phyloP scores from a whole-genome alignment of 805 yeast genomes.

The Metschnikowia reukaufii region DNA sequence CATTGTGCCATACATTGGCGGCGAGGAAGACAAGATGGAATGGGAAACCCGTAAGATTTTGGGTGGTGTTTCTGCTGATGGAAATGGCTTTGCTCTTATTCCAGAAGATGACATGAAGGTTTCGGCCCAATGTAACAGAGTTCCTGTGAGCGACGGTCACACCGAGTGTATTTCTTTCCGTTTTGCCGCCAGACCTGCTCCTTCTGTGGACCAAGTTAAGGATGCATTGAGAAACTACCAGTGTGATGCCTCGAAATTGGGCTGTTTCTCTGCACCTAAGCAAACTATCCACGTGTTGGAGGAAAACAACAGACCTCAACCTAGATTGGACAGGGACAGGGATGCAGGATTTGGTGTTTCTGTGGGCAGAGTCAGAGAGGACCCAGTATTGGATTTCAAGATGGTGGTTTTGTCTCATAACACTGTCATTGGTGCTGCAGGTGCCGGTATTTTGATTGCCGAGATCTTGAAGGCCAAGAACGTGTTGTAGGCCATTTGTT shows the following conservation, averaged over 20 bases:
- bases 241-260: constrained; percentile 77
- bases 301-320: constrained; percentile 93
- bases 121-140: constrained; percentile 95
- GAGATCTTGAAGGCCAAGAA: constrained; percentile 81
- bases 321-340: constrained; percentile 94
- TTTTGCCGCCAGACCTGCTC: constrained; percentile 81
- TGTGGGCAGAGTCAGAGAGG: constrained; percentile 92
- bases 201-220: constrained; percentile 79
- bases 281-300: constrained; percentile 90
- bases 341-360: constrained; percentile 92
- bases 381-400: constrained; percentile 89
- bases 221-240: constrained; percentile 65
- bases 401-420: constrained; percentile 98
- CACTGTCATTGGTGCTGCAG: constrained; percentile 98
- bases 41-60: constrained; percentile 97
- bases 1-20: constrained; percentile 89
- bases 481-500: constrained; percentile 48
- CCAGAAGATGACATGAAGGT: constrained; percentile 74
- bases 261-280: constrained; percentile 91
- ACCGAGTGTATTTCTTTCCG: constrained; percentile 89
- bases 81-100: constrained; percentile 55
- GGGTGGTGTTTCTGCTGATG: constrained; percentile 58
- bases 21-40: constrained; percentile 98
- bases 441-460: constrained; percentile 94
- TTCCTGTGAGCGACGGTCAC: constrained; percentile 97